Evolutionary conservation across 257 asterid genomes (phyloP).

Genomic region (Solanum neorickii): DNA sequence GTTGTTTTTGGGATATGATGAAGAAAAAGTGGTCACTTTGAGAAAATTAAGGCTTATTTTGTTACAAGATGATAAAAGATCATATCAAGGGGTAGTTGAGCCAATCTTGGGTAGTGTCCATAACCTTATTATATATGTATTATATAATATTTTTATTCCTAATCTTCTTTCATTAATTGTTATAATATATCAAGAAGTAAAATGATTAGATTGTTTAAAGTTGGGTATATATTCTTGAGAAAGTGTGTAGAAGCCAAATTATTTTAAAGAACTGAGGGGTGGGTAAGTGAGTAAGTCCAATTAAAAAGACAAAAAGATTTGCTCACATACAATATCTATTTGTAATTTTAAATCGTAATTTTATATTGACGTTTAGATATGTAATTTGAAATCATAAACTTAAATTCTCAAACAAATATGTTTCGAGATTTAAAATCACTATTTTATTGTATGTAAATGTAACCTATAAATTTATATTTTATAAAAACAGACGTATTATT

Average conservation of each 20-base stretch:
- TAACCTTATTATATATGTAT: not conserved
- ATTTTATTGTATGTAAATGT: no score
- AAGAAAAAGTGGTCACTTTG: not conserved
- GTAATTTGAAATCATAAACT: no score
- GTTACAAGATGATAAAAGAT: not conserved
- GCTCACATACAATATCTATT: not conserved
- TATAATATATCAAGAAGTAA: not conserved
- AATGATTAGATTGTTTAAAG: not conserved
- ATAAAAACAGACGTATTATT: no score
- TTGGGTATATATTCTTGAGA: not conserved
- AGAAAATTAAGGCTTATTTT: not conserved
- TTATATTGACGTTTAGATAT: rapidly evolving
- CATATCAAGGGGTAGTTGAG: not conserved
- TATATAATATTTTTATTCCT: not conserved
- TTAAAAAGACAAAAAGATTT: not conserved
- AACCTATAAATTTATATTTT: no score
- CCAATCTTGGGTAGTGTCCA: not conserved
- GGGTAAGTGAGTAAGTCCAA: not conserved
- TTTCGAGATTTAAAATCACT: no score
- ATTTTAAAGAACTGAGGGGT: not conserved
- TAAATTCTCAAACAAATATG: no score
- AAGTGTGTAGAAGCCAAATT: not conserved
- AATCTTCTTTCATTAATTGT: not conserved
- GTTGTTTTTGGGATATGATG: not conserved
- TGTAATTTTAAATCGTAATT: no score